These are phyloP conservation scores for Citrus trifoliata DNA, from an alignment of 345 rosid species.

Conservation along the genomic window DNA sequence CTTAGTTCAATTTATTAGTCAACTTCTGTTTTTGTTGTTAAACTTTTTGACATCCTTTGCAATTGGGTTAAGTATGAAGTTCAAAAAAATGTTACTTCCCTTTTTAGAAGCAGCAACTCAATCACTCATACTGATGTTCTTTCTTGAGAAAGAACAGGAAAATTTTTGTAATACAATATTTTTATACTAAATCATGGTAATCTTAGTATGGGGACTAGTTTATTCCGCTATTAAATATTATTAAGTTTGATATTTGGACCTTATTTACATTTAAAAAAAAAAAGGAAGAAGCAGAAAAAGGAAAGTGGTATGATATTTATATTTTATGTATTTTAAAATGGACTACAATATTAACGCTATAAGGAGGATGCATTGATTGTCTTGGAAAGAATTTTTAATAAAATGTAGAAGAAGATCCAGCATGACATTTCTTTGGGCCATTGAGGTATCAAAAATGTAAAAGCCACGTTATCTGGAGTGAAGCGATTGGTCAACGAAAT, in stretches of 20 bases:
- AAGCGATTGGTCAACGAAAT: background rate
- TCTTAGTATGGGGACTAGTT: too few species aligned
- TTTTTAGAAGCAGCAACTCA: background rate
- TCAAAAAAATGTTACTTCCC: background rate
- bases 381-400: background rate
- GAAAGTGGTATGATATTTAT: background rate
- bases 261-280: too few species aligned
- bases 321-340: too few species aligned
- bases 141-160: background rate
- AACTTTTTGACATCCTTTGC: background rate
- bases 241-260: too few species aligned
- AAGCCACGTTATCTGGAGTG: background rate
- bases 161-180: too few species aligned
- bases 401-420: background rate
- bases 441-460: background rate
- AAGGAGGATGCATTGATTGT: background rate
- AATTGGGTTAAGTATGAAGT: background rate
- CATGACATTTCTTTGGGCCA: background rate
- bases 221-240: too few species aligned
- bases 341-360: too few species aligned
- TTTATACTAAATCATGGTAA: too few species aligned
- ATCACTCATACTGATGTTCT: background rate
- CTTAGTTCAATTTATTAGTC: background rate
- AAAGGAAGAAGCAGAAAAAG: background rate
- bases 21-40: background rate